Base-by-base conservation (phyloP, 352 stramenopile species). In the Phytophthora multivora region DNA sequence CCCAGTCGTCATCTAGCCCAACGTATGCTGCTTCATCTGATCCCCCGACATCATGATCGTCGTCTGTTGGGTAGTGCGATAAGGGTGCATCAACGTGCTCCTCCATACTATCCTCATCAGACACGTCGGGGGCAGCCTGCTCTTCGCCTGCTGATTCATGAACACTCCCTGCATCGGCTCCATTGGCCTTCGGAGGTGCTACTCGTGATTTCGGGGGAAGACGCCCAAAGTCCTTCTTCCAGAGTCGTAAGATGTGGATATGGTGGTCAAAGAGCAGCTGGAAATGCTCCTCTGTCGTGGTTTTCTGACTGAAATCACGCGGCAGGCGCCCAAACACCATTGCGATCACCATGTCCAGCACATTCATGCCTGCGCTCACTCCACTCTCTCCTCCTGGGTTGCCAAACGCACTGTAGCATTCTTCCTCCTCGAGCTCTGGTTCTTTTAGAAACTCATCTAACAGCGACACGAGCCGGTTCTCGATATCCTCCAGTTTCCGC, bases 301-400 rank as follows among this genome's bases (percentile, higher is more conserved):
- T 63, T 19, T 82, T 55, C 23, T 79, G 60, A 13, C 69, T 69
- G 21, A 84, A 86, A 54, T 89, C 80, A n/a, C 73, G 77, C 31
- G 87, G 87, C 49, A 95, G 60, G n/a, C 87, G 87, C 4, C 79
- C 75, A 55, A 95, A 95, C 4, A 93, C 62, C 87, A 95, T 95
- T 13, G 83, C 86, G 7, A 95, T 71, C 30, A 95, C 77, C 85
- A 94, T 95, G 52, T 95, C 87, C 38, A 95, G 61, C 39, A 95
- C 83, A 57, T 91, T 94, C 80, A 89, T 88, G n/a, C 62, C 61
- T 10, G 66, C 62, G 36, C 60, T 64, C 12, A 71, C 59, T 0
- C 69, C 68, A 35, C 50, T 48, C 54, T 70, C 48, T 26, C 57
- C 57, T 1, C 56, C 55, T 4, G 43, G 51, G 18, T 56, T 53